Conservation (phyloP, 2,329 filamentous ascomycete species). For the Fusarium verticillioides region DNA sequence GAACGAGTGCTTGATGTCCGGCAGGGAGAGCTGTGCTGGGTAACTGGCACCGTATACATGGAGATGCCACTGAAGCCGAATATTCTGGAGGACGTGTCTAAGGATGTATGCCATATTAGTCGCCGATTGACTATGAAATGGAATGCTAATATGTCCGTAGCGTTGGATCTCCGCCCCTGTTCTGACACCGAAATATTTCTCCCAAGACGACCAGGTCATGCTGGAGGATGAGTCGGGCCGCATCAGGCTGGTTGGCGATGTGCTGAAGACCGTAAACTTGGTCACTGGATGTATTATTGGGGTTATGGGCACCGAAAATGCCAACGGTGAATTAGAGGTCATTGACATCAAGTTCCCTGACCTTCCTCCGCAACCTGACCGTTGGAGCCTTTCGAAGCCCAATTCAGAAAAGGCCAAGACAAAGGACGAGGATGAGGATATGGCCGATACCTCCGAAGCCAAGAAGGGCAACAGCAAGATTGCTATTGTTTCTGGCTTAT, state of each 20-base stretch:
- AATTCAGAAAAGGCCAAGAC: constrained; percentile 50
- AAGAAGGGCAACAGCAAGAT: constrained; percentile 68
- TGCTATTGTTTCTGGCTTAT: constrained; percentile 88
- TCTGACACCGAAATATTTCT: constrained; percentile 79
- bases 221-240: constrained; percentile 96
- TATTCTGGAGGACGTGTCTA: constrained; percentile 92
- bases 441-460: constrained; percentile 59
- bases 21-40: constrained; percentile 96
- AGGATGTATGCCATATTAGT: constrained; percentile 71
- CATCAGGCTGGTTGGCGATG: constrained; percentile 78
- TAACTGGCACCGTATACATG: constrained; percentile 95
- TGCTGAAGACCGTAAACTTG: constrained; percentile 74
- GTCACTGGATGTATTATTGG: constrained; percentile 95
- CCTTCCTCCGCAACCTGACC: constrained; percentile 80
- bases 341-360: constrained; percentile 91
- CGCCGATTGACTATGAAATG: neutral
- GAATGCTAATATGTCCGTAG: constrained; percentile 55
- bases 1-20: constrained; percentile 94
- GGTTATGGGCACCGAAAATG: constrained; percentile 94
- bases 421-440: constrained; percentile 64
- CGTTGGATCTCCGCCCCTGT: constrained; percentile 90
- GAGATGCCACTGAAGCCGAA: constrained; percentile 97
- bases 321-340: constrained; percentile 91
- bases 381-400: constrained; percentile 76
- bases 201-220: constrained; percentile 77